Base-by-base conservation (phyloP, 495 filamentous ascomycete genomes). In the Thozetella sp. region DNA sequence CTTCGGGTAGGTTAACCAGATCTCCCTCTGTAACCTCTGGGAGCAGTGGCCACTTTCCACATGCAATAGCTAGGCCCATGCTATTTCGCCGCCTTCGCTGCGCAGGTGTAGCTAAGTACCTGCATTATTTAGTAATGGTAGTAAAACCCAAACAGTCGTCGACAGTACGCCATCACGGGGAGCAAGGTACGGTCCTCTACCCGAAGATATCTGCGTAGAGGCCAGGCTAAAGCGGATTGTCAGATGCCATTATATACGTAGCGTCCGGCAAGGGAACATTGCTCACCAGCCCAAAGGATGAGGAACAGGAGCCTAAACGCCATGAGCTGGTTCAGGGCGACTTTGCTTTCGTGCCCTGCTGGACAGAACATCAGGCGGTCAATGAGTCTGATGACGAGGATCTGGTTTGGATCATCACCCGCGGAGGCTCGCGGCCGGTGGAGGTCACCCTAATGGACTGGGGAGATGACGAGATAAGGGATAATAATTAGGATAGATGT, bases 291-390 rank as follows among this genome's bases (percentile, higher is more conserved):
- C 72, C 76, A 1, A 72, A 72, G 25, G 72, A 73, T 53, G 72
- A 77, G 53, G 73, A 72, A 25, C 61, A 64, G 11, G 69, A 76
- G 27, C 70, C 75, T 1, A 82, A 78, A 56, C 79, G 81, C 22
- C 78, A 86, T 56, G 72, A 78, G 10, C 75, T 91, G 2, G 72
- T 66, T 0, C 76, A 80, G 2, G 88, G 88, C 0, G 87, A 90
- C 64, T 89, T 87, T 64, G 87, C 86, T 1, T 75, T 87, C 51
- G 80, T 91, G 24, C 87, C 86, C 0, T 79, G 87, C 0, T 88
- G 77, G 73, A 83, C 81, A 0, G 86, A 90, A 65, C 86, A 90
- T 68, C 87, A 90, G 64, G 80, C 81, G 64, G 70, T 88, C n/a
- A 90, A 90, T 66, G 83, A 89, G 23, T 76, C 77, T 0, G 63